Conservation (phyloP, 2,329 filamentous ascomycete genomes). For the Cladosporium cucumerinum region DNA sequence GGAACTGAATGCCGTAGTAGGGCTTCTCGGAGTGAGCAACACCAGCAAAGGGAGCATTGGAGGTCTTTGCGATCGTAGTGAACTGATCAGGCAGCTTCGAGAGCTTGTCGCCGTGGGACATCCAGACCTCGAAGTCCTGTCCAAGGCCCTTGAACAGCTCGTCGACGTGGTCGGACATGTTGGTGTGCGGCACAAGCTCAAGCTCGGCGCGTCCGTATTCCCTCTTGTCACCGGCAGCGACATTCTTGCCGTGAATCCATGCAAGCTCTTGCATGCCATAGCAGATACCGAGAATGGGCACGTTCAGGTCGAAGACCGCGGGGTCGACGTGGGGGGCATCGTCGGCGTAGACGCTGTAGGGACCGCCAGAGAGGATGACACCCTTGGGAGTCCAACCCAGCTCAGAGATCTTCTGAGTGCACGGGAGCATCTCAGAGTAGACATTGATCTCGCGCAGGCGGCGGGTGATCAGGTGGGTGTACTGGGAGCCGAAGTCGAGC, state of each 20-base stretch:
- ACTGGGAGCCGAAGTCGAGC: conserved; percentile 70
- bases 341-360: conserved; percentile 76
- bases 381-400: conserved; percentile 78
- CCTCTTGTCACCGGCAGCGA: conserved; percentile 62
- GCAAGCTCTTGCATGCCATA: conserved; percentile 70
- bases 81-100: conserved; percentile 70
- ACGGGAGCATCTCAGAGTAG: conserved; percentile 85
- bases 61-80: conserved; percentile 67
- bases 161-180: conserved; percentile 63
- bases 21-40: conserved; percentile 70
- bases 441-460: conserved; percentile 75
- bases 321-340: conserved; percentile 78
- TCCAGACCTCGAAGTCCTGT: conserved; percentile 70
- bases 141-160: conserved; percentile 74
- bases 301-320: conserved; percentile 70
- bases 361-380: conserved; percentile 72
- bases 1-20: conserved; percentile 82
- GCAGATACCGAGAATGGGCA: conserved; percentile 62
- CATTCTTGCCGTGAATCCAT: conserved; percentile 64
- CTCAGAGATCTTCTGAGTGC: conserved; percentile 75
- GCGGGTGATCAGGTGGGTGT: conserved; percentile 70
- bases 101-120: conserved; percentile 90
- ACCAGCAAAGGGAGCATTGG: conserved; percentile 74
- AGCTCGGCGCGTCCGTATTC: conserved; percentile 72
- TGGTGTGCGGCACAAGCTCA: conserved; percentile 55